Evolutionary conservation across 2,329 filamentous ascomycete species (phyloP).

Genomic region (Pezicula radicicola): DNA sequence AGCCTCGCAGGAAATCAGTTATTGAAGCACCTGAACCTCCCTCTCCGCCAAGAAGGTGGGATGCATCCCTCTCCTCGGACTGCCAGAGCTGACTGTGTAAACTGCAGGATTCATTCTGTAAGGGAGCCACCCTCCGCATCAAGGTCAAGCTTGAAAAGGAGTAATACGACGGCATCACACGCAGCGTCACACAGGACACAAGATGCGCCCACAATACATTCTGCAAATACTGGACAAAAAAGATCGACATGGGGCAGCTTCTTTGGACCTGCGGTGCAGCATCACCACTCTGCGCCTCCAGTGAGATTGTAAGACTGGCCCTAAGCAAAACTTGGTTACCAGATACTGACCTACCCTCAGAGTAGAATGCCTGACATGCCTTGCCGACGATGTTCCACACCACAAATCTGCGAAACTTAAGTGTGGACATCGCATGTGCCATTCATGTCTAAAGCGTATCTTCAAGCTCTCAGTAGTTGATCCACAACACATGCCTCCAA

Average conservation of each 20-base stretch:
- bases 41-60: conserved; percentile 22
- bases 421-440: conserved; percentile 81
- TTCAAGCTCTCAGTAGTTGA: conserved; percentile 77
- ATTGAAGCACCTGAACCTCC: conserved; percentile 9
- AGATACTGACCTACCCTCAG: conserved; percentile 37
- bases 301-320: conserved; percentile 19
- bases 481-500: conserved; percentile 79
- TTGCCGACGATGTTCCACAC: conserved; percentile 61
- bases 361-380: conserved; percentile 70
- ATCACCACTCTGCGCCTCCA: conserved; percentile 17
- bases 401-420: conserved; percentile 66
- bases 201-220: conserved; percentile 10
- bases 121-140: conserved; percentile 11
- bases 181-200: conserved; percentile 9
- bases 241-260: conserved; percentile 19
- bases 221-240: conserved; percentile 11
- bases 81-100: background rate
- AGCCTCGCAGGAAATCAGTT: conserved; percentile 14
- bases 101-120: conserved; percentile 13
- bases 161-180: conserved; percentile 20
- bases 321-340: too few relatives aligned
- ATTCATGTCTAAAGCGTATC: conserved; percentile 68
- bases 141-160: conserved; percentile 16
- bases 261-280: conserved; percentile 14
- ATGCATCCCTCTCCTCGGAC: background rate